Conservation (phyloP, 2,329 filamentous ascomycete species). For the Hypoxylon sp. region DNA sequence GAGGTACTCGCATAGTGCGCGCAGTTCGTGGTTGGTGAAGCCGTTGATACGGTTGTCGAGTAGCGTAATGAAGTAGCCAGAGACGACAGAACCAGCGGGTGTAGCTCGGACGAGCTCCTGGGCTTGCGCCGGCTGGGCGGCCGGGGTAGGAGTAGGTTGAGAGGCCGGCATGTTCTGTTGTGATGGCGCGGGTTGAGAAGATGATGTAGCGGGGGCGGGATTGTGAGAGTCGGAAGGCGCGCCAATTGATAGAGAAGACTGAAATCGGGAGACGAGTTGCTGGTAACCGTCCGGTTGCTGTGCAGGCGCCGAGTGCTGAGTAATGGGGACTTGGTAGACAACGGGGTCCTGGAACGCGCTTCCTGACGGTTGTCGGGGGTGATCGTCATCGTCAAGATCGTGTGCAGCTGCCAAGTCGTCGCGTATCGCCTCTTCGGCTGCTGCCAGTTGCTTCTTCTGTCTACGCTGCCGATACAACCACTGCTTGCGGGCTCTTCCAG, state of each 20-base stretch:
- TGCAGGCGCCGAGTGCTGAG: too few relatives aligned
- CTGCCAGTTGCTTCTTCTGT: too few relatives aligned
- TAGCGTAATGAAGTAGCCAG: neutral
- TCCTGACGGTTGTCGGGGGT: neutral
- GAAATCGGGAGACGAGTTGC: too few relatives aligned
- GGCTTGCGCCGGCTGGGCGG: neutral
- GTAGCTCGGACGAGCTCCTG: neutral
- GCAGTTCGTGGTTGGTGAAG: neutral
- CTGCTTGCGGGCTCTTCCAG: neutral
- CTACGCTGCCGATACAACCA: too few relatives aligned
- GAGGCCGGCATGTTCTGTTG: neutral
- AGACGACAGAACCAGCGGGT: neutral
- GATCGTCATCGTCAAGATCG: too few relatives aligned
- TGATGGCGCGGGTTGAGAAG: too few relatives aligned
- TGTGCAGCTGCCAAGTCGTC: too few relatives aligned
- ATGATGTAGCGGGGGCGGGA: too few relatives aligned
- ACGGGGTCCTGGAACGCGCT: neutral
- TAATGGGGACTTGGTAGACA: neutral
- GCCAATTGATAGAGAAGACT: too few relatives aligned
- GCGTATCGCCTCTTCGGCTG: too few relatives aligned
- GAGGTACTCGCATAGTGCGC: neutral
- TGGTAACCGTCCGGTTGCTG: neutral
- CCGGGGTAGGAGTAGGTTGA: neutral
- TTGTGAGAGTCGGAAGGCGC: too few relatives aligned
- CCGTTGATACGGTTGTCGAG: neutral